Evolutionary conservation across 495 filamentous ascomycete species (phyloP).

Genomic region (Annulohypoxylon nitens): DNA sequence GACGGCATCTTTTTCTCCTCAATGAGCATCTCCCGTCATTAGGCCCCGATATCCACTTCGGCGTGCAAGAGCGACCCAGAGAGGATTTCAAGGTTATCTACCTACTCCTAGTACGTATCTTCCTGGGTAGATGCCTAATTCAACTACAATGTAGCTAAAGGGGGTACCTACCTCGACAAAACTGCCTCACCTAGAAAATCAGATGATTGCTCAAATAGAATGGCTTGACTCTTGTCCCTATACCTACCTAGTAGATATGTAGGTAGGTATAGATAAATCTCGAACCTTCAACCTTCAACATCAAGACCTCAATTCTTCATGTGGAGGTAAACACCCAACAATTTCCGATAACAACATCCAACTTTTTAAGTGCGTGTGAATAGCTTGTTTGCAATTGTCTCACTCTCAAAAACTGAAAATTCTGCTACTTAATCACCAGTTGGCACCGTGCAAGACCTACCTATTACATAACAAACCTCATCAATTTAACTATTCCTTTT

Average conservation of each 20-base stretch:
- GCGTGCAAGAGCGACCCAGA: neutral
- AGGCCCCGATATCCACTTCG: neutral
- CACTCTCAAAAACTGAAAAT: neutral
- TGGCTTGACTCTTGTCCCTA: too few relatives aligned
- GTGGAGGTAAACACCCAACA: neutral
- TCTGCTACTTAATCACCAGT: neutral
- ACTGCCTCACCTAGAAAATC: neutral
- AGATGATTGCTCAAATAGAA: neutral
- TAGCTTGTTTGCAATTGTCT: constrained; percentile 1
- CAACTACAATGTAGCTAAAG: neutral
- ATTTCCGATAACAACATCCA: neutral
- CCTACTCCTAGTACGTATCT: neutral
- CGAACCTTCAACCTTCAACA: neutral
- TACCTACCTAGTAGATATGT: neutral
- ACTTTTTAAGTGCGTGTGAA: neutral
- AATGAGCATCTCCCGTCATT: neutral
- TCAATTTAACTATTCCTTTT: neutral
- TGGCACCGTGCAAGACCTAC: neutral
- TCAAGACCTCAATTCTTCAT: neutral
- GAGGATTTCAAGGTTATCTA: too few relatives aligned
- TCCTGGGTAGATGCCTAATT: neutral
- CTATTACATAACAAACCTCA: neutral
- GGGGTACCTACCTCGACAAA: neutral
- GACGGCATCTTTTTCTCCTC: neutral
- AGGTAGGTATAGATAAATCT: neutral